Percentiles rank a stretch among this genome's conserved stretches.
Conservation (phyloP, 768 basidiomycete genomes). For the Rhizopogon sp. region DNA sequence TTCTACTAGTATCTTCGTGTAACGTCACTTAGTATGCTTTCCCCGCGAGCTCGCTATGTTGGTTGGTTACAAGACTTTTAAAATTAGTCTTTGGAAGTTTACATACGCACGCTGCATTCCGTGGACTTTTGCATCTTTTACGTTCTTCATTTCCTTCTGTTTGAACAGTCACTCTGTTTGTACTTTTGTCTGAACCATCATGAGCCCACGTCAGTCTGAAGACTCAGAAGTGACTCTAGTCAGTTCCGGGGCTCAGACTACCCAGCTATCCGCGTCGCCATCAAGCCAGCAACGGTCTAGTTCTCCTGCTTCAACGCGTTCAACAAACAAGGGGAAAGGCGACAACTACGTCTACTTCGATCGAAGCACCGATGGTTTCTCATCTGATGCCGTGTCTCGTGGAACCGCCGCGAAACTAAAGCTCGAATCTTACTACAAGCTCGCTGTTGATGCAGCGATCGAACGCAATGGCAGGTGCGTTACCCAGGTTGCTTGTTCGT, state of each 20-base stretch:
- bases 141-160: constrained; percentile 15
- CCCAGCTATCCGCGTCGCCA: constrained; percentile 6
- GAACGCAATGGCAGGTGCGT: constrained; percentile 87
- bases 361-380: constrained; percentile 76
- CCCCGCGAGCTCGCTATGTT: background rate
- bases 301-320: constrained; percentile 25
- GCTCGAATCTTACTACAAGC: constrained; percentile 97
- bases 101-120: background rate
- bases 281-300: constrained; percentile 21
- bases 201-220: constrained; percentile 27
- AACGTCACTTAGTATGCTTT: background rate
- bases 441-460: constrained; percentile 95
- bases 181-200: constrained; percentile 5
- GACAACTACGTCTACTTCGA: constrained; percentile 93
- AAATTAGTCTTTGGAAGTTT: constrained; percentile 3
- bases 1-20: background rate
- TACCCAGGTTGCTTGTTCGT: background rate
- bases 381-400: constrained; percentile 81
- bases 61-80: background rate
- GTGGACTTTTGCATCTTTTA: constrained; percentile 15
- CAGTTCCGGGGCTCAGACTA: background rate
- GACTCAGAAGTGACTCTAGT: constrained; percentile 5
- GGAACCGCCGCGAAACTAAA: constrained; percentile 94
- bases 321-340: constrained; percentile 24
- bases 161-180: constrained; percentile 2